These are phyloP conservation scores for Guillardia theta DNA, from an alignment of 78 protist species.

Conservation along the genomic window DNA sequence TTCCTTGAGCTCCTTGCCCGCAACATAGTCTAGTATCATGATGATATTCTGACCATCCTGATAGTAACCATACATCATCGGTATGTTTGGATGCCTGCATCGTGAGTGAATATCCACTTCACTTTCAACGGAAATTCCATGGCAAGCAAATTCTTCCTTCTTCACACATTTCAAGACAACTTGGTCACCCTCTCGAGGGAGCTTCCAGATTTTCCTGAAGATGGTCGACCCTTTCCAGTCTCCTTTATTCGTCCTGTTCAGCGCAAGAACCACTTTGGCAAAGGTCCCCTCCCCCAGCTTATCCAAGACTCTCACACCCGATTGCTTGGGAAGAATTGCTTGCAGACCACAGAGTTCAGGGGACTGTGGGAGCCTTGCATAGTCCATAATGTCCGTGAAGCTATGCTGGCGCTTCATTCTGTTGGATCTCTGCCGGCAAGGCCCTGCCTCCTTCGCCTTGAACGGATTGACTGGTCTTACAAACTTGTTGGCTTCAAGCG, in stretches of 20 bases:
- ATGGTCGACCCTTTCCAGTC: neutral
- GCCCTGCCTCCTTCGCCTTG: too few species aligned
- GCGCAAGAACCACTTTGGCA: neutral
- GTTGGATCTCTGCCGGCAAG: too few species aligned
- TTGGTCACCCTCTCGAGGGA: neutral
- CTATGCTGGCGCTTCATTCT: neutral
- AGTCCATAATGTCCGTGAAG: neutral
- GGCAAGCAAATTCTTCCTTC: neutral
- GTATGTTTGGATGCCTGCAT: neutral
- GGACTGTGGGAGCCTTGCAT: neutral
- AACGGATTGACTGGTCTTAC: neutral
- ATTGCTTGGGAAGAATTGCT: neutral
- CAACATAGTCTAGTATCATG: neutral
- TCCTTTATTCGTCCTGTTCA: neutral
- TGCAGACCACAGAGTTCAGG: neutral
- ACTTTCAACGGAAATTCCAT: neutral
- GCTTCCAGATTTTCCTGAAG: neutral
- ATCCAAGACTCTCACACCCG: neutral
- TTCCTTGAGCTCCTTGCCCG: neutral
- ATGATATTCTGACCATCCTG: neutral
- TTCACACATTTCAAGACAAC: neutral
- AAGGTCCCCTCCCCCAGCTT: neutral
- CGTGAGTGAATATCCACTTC: neutral
- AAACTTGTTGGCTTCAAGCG: neutral
- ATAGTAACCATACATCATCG: neutral